Evolutionary conservation across 192 early-diverging fungal genomes (phyloP).

Genomic region (Geosiphon pyriformis): DNA sequence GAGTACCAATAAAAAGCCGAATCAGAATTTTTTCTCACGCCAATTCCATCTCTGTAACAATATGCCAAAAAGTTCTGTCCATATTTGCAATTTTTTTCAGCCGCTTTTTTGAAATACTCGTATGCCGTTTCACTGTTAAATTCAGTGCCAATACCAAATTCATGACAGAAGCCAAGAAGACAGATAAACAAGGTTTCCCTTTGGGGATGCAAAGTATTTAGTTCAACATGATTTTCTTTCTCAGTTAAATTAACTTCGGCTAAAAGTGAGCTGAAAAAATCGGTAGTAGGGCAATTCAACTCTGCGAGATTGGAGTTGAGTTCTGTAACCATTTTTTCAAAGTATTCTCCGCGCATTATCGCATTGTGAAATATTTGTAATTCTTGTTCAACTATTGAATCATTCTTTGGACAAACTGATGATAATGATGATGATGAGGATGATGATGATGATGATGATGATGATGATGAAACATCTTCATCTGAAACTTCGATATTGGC

Average conservation of each 20-base stretch:
- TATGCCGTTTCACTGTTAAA: constrained; percentile 53
- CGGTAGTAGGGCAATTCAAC: background rate
- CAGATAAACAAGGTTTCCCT: background rate
- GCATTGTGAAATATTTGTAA: background rate
- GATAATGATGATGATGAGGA: too few species aligned
- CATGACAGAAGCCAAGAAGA: constrained; percentile 68
- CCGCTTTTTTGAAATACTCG: constrained; percentile 58
- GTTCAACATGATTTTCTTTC: background rate
- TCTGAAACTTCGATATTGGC: too few species aligned
- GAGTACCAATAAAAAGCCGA: constrained; percentile 59
- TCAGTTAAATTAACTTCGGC: background rate
- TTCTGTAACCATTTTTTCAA: background rate
- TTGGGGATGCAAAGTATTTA: too few species aligned
- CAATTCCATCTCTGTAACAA: constrained; percentile 77
- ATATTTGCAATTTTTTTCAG: constrained; percentile 44
- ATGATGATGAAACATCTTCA: too few species aligned
- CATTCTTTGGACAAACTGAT: too few species aligned
- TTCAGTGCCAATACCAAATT: constrained; percentile 67
- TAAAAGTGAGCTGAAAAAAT: background rate
- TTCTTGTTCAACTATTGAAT: background rate
- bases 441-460: too few species aligned
- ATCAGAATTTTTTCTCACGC: constrained; percentile 55
- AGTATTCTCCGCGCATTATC: background rate
- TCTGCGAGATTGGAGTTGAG: background rate
- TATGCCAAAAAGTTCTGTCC: constrained; percentile 66